Evolutionary conservation across 192 early-diverging fungal species (phyloP).

Genomic region (Chytriomyces hyalinus): DNA sequence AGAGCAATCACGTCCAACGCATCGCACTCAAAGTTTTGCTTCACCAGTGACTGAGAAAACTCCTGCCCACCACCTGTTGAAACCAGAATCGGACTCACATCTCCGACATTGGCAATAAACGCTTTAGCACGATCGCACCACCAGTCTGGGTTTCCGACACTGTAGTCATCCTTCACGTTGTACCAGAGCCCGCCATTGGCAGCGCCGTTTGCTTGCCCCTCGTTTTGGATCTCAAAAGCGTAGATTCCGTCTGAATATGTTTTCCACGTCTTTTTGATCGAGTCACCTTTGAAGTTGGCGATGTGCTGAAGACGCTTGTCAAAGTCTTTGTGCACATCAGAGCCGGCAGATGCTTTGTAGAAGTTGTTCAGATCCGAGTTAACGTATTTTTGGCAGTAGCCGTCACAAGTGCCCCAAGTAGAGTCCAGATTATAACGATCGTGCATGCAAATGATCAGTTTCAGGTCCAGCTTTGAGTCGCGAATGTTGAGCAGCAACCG

Average conservation of each 20-base stretch:
- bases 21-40: constrained; percentile 24
- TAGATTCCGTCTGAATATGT: constrained; percentile 28
- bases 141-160: constrained; percentile 31
- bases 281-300: constrained; percentile 18
- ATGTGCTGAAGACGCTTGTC: constrained; percentile 31
- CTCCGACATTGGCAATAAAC: background rate
- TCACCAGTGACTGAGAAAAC: constrained; percentile 18
- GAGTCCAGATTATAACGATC: constrained; percentile 32
- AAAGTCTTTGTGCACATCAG: constrained; percentile 7
- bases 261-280: constrained; percentile 28
- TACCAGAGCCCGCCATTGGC: background rate
- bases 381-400: constrained; percentile 18
- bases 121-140: constrained; percentile 31
- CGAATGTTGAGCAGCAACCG: background rate
- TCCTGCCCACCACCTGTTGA: constrained; percentile 34
- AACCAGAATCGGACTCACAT: constrained; percentile 16
- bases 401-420: constrained; percentile 36
- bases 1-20: constrained; percentile 31
- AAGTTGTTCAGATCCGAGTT: background rate
- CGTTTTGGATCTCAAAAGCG: constrained; percentile 37
- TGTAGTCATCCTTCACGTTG: background rate
- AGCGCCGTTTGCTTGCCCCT: constrained; percentile 29
- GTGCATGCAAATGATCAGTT: constrained; percentile 32
- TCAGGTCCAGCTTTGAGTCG: background rate
- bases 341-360: background rate